Conservation (phyloP, 495 filamentous ascomycete species). For the Choiromyces venosus region DNA sequence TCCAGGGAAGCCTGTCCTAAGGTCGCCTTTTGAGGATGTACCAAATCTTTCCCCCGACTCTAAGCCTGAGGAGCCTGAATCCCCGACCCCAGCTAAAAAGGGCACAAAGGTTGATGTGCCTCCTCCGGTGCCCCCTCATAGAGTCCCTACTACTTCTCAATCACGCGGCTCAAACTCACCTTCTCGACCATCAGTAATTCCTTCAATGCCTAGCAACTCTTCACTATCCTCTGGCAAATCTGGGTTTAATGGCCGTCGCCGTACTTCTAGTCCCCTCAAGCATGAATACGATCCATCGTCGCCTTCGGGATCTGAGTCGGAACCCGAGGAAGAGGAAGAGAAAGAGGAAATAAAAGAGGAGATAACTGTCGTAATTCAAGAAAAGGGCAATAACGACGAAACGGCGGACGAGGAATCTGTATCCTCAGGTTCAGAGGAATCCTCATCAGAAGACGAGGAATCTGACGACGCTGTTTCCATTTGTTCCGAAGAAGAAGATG, state of each 20-base stretch:
- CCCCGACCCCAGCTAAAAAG: constrained; percentile 33
- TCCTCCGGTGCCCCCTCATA: constrained; percentile 53
- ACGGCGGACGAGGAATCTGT: constrained; percentile 42
- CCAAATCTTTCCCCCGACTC: constrained; percentile 40
- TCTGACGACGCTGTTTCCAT: constrained; percentile 47
- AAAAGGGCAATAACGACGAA: constrained; percentile 1
- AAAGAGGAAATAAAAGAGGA: constrained; percentile 52
- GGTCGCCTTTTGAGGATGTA: constrained; percentile 43
- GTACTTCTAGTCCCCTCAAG: constrained; percentile 89
- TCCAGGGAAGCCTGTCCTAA: constrained; percentile 2
- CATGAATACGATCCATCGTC: constrained; percentile 96
- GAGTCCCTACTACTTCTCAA: constrained; percentile 46
- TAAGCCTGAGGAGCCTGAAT: constrained; percentile 44
- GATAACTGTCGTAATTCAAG: constrained; percentile 33
- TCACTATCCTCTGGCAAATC: constrained; percentile 33
- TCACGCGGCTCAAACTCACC: constrained; percentile 47
- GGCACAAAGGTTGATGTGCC: constrained; percentile 43
- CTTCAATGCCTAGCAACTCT: constrained; percentile 45
- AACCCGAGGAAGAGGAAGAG: constrained; percentile 47
- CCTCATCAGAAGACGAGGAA: constrained; percentile 56
- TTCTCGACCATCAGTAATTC: constrained; percentile 42
- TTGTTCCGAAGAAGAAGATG: constrained; percentile 43
- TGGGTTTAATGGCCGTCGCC: constrained; percentile 45
- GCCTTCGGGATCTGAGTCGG: constrained; percentile 50
- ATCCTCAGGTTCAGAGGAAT: constrained; percentile 49